A percentile compares a stretch with the other conserved stretches of the same genome.
These are phyloP conservation scores for Synura sp. DNA, from an alignment of 352 stramenopile species.

Conservation along the genomic window DNA sequence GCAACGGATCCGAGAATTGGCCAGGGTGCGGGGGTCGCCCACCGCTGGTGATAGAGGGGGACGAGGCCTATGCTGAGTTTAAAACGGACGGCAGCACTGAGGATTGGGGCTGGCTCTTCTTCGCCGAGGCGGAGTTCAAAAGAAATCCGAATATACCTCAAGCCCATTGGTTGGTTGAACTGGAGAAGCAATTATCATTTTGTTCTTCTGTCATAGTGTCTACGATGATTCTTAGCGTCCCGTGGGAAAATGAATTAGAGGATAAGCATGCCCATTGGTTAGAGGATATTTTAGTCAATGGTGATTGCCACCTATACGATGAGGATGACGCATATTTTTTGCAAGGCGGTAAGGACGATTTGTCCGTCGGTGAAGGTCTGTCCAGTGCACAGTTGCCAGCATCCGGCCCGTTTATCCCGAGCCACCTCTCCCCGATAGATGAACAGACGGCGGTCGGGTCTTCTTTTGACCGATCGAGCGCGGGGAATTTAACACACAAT, in stretches of 20 bases:
- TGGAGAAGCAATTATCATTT: slow-evolving; percentile 7
- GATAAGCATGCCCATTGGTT: slow-evolving; percentile 5
- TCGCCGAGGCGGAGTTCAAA: slow-evolving; percentile 52
- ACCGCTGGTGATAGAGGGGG: slow-evolving; percentile 64
- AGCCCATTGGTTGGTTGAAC: slow-evolving; percentile 23
- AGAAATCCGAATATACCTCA: neutral
- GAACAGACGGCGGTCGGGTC: too few relatives aligned
- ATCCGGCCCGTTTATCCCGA: too few relatives aligned
- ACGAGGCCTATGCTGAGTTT: slow-evolving; percentile 68
- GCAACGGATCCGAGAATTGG: slow-evolving; percentile 66
- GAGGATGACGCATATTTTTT: neutral
- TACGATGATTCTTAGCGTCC: neutral
- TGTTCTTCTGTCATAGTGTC: neutral
- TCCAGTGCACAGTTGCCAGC: too few relatives aligned
- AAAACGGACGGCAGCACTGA: slow-evolving; percentile 71
- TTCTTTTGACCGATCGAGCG: too few relatives aligned
- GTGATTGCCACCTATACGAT: neutral
- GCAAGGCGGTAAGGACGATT: neutral
- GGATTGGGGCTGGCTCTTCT: slow-evolving; percentile 81
- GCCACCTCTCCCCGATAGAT: too few relatives aligned
- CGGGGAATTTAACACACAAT: too few relatives aligned
- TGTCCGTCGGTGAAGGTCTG: too few relatives aligned
- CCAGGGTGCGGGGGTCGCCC: slow-evolving; percentile 60
- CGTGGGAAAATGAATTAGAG: neutral
- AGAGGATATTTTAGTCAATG: slow-evolving; percentile 5